These are phyloP conservation scores for Henckelia pumila DNA, from an alignment of 257 asterid species.

Conservation along the genomic window DNA sequence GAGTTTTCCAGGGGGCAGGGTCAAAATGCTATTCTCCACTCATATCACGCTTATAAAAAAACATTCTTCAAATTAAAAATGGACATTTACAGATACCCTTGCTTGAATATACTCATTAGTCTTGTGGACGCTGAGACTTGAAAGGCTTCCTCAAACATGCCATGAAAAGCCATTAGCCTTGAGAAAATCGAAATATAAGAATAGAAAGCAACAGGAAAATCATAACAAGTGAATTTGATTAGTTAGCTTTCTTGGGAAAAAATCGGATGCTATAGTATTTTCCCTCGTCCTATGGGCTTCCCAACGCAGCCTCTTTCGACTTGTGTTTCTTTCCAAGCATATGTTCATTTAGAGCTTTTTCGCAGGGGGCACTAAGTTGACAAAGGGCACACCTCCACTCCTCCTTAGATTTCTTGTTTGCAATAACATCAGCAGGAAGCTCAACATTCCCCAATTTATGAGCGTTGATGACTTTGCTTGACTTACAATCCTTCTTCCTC, in stretches of 20 bases:
- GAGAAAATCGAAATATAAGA: too few species aligned
- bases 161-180: too few species aligned
- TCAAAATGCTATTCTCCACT: too few species aligned
- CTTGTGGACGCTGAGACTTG: too few species aligned
- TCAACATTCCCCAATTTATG: conserved; percentile 53
- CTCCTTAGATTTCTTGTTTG: conserved; percentile 26
- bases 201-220: too few species aligned
- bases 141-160: too few species aligned
- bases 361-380: conserved; percentile 28
- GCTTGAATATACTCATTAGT: too few species aligned
- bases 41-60: too few species aligned
- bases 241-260: conserved; percentile 20
- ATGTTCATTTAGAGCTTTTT: conserved; percentile 33
- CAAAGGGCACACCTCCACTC: conserved; percentile 49
- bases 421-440: background rate
- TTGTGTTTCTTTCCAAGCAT: conserved; percentile 49
- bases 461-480: conserved; percentile 25
- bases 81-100: too few species aligned
- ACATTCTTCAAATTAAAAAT: too few species aligned
- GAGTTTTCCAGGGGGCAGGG: too few species aligned
- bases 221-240: too few species aligned
- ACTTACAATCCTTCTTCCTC: conserved; percentile 18
- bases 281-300: conserved; percentile 21
- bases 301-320: conserved; percentile 36
- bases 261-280: conserved; percentile 31